These are phyloP conservation scores for Sphaerosporella brunnea DNA, from an alignment of 495 filamentous ascomycete species.

Conservation along the genomic window DNA sequence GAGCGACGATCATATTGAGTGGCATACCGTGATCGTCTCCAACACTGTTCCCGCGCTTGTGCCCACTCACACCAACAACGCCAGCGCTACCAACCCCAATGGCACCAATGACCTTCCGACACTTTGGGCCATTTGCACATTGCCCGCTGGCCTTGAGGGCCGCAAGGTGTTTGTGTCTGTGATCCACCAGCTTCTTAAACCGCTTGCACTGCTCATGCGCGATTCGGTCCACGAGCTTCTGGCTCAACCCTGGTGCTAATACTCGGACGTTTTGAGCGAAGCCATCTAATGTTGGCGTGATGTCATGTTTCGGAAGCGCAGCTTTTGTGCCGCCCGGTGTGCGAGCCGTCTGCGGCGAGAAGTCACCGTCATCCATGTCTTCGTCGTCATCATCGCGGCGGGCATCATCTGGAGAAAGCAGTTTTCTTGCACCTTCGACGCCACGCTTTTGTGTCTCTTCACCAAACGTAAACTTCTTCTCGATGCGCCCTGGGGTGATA, in stretches of 20 bases:
- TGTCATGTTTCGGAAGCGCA: conserved; percentile 26
- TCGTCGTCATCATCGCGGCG: conserved; percentile 37
- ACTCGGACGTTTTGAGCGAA: conserved; percentile 59
- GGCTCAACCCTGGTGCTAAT: conserved; percentile 51
- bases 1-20: too few relatives aligned
- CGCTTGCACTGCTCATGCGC: conserved; percentile 60
- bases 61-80: conserved; percentile 30
- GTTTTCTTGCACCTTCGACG: conserved; percentile 18
- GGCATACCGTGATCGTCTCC: conserved; percentile 22
- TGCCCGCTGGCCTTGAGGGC: conserved; percentile 12
- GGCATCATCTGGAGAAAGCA: conserved; percentile 26
- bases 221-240: conserved; percentile 63
- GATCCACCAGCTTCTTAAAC: conserved; percentile 60
- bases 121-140: conserved; percentile 16
- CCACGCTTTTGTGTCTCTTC: conserved; percentile 21
- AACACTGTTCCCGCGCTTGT: conserved; percentile 26
- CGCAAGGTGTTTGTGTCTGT: conserved; percentile 50
- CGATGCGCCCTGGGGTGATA: neutral
- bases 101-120: conserved; percentile 12
- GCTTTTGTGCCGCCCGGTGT: conserved; percentile 31
- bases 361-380: conserved; percentile 34
- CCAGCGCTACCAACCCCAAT: conserved; percentile 29
- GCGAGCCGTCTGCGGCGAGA: conserved; percentile 32
- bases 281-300: conserved; percentile 51
- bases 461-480: conserved; percentile 19